Evolutionary conservation across 2,329 filamentous ascomycete genomes (phyloP).

Genomic region (Alternaria atra): DNA sequence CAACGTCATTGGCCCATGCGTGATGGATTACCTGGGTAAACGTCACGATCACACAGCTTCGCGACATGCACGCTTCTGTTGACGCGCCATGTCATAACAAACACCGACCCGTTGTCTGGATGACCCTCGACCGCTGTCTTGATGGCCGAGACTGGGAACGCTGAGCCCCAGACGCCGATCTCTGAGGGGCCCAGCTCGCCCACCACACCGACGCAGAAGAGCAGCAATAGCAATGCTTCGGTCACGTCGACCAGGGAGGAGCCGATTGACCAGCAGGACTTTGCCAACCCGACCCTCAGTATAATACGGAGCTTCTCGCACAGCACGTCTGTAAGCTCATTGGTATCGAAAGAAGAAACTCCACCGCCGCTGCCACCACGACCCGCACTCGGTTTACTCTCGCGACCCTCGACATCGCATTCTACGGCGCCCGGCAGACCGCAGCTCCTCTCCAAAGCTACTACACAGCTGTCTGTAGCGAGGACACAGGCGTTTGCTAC

Average conservation of each 20-base stretch:
- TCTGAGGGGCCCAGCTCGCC: constrained; percentile 24
- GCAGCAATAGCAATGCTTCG: constrained; percentile 33
- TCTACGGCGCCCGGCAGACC: constrained; percentile 54
- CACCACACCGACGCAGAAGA: constrained; percentile 52
- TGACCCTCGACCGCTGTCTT: constrained; percentile 27
- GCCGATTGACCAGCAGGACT: constrained; percentile 41
- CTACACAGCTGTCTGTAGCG: constrained; percentile 83
- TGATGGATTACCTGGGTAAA: constrained; percentile 12
- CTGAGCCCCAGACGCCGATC: constrained; percentile 33
- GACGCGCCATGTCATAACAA: constrained; percentile 15
- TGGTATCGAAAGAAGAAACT: constrained; percentile 54
- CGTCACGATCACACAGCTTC: constrained; percentile 14
- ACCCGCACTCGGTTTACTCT: constrained; percentile 49
- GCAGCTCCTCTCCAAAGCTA: constrained; percentile 70
- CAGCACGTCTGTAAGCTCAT: constrained; percentile 36
- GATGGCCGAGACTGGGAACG: constrained; percentile 43
- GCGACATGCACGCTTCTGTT: constrained; percentile 7
- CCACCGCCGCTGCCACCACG: constrained; percentile 67
- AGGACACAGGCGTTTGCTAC: constrained; percentile 80
- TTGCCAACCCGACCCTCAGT: constrained; percentile 45
- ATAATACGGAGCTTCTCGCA: constrained; percentile 42
- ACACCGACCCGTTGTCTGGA: constrained; percentile 21
- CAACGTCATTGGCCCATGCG: constrained; percentile 25
- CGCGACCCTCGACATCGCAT: constrained; percentile 52
- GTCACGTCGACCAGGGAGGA: constrained; percentile 26